Conservation (phyloP, 139 green algal genomes). For the Axilococcus clingmanii region DNA sequence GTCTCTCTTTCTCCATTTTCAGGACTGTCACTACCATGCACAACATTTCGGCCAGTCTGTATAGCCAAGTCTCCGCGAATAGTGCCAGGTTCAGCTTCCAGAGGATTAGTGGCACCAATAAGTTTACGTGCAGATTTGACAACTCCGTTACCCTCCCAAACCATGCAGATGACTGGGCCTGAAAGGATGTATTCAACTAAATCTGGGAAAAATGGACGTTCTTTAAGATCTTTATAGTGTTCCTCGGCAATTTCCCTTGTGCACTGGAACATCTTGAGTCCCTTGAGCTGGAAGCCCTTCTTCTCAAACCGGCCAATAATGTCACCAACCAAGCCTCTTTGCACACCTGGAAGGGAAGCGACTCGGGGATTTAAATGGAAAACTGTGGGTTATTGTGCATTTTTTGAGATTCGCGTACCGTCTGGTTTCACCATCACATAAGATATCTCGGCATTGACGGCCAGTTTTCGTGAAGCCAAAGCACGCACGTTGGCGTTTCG, state of each 20-base stretch:
- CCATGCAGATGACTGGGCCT: constrained; percentile 96
- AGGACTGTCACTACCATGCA: constrained; percentile 82
- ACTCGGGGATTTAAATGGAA: neutral
- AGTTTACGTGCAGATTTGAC: constrained; percentile 78
- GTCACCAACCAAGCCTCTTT: constrained; percentile 49
- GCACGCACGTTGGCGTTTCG: too few species aligned
- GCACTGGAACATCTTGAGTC: constrained; percentile 76
- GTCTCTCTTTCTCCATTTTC: constrained; percentile 91
- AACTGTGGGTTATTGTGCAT: constrained; percentile 1
- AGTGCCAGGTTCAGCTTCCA: constrained; percentile 85
- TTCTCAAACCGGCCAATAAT: constrained; percentile 67
- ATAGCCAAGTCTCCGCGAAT: constrained; percentile 85
- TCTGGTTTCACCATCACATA: constrained; percentile 62
- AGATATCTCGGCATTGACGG: constrained; percentile 21
- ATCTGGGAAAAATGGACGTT: constrained; percentile 89
- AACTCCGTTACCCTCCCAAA: constrained; percentile 93
- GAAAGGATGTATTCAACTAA: constrained; percentile 96
- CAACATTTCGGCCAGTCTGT: constrained; percentile 87
- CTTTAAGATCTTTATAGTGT: constrained; percentile 90
- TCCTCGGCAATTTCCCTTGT: constrained; percentile 68
- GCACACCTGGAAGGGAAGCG: constrained; percentile 24
- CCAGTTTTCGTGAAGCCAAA: too few species aligned
- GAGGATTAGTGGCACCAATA: constrained; percentile 77
- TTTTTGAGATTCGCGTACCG: constrained; percentile 15
- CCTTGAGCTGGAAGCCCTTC: constrained; percentile 80